Conservation (phyloP, 768 basidiomycete species). For the Melanogaster broomeanus region DNA sequence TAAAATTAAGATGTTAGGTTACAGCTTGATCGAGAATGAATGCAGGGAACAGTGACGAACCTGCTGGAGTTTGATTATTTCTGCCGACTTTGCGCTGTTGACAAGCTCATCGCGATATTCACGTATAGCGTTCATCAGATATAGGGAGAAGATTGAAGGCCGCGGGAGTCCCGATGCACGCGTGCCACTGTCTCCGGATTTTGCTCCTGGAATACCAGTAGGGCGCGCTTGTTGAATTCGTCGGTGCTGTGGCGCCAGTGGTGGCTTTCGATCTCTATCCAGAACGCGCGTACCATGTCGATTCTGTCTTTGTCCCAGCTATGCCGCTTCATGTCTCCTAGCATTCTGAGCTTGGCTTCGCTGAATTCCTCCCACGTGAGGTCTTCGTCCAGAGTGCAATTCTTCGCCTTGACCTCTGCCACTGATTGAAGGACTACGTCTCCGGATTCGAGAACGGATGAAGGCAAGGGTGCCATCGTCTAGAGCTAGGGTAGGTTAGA, state of each 20-base stretch:
- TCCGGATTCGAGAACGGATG: no score
- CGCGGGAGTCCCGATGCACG: not conserved
- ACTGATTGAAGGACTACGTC: no score
- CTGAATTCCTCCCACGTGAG: no score
- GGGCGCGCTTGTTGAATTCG: not conserved
- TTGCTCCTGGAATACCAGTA: not conserved
- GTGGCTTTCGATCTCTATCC: no score
- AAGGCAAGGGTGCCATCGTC: no score
- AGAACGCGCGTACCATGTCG: no score
- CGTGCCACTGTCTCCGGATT: not conserved
- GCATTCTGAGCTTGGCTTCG: no score
- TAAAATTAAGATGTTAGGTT: not conserved
- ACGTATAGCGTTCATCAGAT: not conserved
- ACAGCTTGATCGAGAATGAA: not conserved
- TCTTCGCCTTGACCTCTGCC: no score
- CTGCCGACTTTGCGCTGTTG: not conserved
- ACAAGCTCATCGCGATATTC: not conserved
- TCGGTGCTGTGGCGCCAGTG: not conserved
- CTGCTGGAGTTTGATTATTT: not conserved
- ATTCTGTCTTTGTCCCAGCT: no score
- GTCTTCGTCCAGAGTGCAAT: no score
- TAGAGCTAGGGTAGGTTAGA: no score
- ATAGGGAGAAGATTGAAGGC: not conserved
- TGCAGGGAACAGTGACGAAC: not conserved
- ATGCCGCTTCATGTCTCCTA: no score